Conservation (phyloP, 164 flowering plant species). For the Amborella trichopoda region DNA sequence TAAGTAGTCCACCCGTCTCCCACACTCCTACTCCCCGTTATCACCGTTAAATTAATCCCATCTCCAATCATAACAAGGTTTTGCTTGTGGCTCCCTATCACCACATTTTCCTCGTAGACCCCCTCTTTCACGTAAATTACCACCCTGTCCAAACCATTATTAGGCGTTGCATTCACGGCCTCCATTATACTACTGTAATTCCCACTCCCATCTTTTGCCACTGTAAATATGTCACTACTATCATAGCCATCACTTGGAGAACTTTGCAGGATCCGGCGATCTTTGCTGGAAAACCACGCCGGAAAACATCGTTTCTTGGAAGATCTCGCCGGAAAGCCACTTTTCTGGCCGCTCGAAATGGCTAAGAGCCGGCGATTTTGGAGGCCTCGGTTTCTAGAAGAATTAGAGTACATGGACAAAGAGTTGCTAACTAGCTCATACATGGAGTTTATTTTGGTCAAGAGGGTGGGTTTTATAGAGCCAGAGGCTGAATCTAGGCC, state of each 20-base stretch:
- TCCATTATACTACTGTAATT: slow-evolving; percentile 59
- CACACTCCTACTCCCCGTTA: slow-evolving; percentile 58
- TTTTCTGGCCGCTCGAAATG: not conserved
- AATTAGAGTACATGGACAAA: slow-evolving; percentile 36
- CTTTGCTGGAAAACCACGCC: slow-evolving; percentile 30
- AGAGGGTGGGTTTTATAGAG: slow-evolving; percentile 28
- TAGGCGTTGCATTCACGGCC: slow-evolving; percentile 68
- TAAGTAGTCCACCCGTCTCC: slow-evolving; percentile 83
- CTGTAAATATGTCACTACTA: slow-evolving; percentile 32
- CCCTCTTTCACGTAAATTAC: slow-evolving; percentile 50
- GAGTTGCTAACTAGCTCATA: slow-evolving; percentile 62
- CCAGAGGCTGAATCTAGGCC: slow-evolving; percentile 69
- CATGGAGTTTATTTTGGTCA: slow-evolving; percentile 22
- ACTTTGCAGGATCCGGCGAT: slow-evolving; percentile 29
- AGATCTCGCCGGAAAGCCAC: slow-evolving; percentile 4
- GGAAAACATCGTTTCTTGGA: slow-evolving; percentile 44
- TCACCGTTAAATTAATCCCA: slow-evolving; percentile 49
- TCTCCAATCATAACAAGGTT: slow-evolving; percentile 73
- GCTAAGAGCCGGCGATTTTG: slow-evolving; percentile 18
- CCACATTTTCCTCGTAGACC: slow-evolving; percentile 61
- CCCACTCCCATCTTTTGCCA: slow-evolving; percentile 73
- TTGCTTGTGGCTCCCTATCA: slow-evolving; percentile 52
- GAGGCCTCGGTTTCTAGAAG: slow-evolving; percentile 4
- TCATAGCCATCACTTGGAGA: slow-evolving; percentile 28
- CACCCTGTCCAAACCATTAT: slow-evolving; percentile 38